phyloP scores from a whole-genome alignment of 805 yeast genomes.

The Wickerhamiella allomyrinae region DNA sequence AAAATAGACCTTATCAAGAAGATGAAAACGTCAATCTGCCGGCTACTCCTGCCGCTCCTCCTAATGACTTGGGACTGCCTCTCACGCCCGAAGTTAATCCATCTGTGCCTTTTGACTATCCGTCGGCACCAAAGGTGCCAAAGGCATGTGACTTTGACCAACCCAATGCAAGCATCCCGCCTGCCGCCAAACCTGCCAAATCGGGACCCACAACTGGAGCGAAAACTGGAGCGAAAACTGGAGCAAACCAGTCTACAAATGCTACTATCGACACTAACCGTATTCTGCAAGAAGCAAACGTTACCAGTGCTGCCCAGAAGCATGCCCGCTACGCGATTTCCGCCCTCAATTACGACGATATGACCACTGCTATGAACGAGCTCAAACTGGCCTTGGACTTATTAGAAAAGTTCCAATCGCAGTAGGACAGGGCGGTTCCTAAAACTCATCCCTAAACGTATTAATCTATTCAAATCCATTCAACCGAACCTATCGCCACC shows the following conservation, averaged over 20 bases:
- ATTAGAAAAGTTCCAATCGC: constrained; percentile 11
- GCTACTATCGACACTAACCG: background rate
- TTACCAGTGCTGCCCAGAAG: constrained; percentile 36
- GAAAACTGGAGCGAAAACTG: background rate
- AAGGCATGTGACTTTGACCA: background rate
- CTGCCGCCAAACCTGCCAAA: constrained; percentile 4
- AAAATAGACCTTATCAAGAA: background rate
- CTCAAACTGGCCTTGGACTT: constrained; percentile 34
- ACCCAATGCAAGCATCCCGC: background rate
- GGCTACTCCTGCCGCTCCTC: constrained; percentile 8
- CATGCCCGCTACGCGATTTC: constrained; percentile 61
- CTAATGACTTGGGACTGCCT: constrained; percentile 10
- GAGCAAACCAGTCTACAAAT: too few species aligned
- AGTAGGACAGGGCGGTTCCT: too few species aligned
- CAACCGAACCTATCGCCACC: too few species aligned
- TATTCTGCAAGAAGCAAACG: constrained; percentile 25
- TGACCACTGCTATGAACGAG: constrained; percentile 46
- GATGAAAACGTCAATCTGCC: constrained; percentile 11
- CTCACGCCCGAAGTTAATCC: constrained; percentile 4
- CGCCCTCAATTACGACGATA: constrained; percentile 58
- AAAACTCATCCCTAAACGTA: background rate
- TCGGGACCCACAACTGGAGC: background rate
- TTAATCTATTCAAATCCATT: background rate
- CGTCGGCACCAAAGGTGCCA: constrained; percentile 5
- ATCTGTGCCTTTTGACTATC: constrained; percentile 9